Base-by-base conservation (phyloP, 2,329 filamentous ascomycete genomes). In the Thermoascus crustaceus region DNA sequence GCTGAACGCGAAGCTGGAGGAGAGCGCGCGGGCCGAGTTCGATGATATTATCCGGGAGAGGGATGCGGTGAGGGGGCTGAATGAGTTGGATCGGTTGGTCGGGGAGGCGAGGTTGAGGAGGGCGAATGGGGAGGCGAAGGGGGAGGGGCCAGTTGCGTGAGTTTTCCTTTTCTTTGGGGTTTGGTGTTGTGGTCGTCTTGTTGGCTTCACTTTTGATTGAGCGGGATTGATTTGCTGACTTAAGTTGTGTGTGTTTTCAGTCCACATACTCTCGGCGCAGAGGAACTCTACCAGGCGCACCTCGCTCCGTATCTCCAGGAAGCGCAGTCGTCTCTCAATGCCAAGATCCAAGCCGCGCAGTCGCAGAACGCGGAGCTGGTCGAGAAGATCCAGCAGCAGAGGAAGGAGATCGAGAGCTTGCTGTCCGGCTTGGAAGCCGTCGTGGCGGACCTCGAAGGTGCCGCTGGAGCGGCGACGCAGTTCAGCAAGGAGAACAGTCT, bases 71-170 rank as follows among this genome's bases (percentile, higher is more conserved):
- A 54, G 62, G 40, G 67, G 71, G 14, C 57, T 81, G 43, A 80
- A 80, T 52, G 73, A 75, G 37, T 59, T 80, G 43, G 77, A 81
- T 50, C 60, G 67, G 23, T 60, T 78, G 42, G 69, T 80, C 18
- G 69, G 68, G 18, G 76, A 79, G 42, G 77, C 76, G 7, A 71
- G 67, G 47, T 53, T 57, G 44, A 62, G 75, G 44, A 75, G 67
- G 54, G 66, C 66, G 49, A 65, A 53, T 49, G 54, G 34, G 41
- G 56, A 48, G 48, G 64, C 34, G 49, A 58, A 42, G 48, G 64
- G 34, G 49, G 58, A 42, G 57, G 57, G 29, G 51, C 55, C 58
- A 38, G 53, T 67, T 34, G 63, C 69, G 70, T 76, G 58, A 57
- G 71, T 67, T 32, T 38, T 32, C 24, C 36, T 33, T 18, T 10